Conservation (phyloP, 2,329 filamentous ascomycete species). For the Fusarium stilboides region DNA sequence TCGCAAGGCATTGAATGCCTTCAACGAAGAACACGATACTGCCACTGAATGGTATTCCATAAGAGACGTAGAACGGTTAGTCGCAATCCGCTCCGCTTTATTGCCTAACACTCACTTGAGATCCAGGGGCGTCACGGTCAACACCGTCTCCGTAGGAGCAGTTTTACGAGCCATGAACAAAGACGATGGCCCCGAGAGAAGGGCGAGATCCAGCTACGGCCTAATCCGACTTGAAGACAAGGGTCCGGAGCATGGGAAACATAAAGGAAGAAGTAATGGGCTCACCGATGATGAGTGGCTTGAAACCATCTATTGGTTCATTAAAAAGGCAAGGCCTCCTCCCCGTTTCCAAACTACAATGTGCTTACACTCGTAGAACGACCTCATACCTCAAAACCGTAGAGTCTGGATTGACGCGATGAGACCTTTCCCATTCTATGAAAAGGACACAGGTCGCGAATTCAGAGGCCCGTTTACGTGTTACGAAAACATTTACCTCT, state of each 20-base stretch:
- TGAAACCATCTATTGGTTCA: too few relatives aligned
- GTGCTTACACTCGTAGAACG: too few relatives aligned
- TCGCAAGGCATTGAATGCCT: fast-evolving
- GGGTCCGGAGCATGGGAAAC: not conserved
- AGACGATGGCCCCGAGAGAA: not conserved
- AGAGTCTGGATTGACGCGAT: too few relatives aligned
- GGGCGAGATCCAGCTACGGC: conserved; percentile 5
- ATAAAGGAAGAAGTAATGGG: not conserved
- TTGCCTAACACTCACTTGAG: not conserved
- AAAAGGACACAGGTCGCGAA: too few relatives aligned
- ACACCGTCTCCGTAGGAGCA: conserved; percentile 16
- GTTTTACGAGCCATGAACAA: conserved; percentile 14
- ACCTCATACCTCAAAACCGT: too few relatives aligned
- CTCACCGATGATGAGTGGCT: too few relatives aligned
- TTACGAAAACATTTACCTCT: too few relatives aligned
- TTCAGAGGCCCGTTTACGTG: too few relatives aligned
- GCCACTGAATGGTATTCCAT: not conserved
- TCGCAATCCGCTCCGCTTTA: fast-evolving
- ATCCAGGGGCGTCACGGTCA: not conserved
- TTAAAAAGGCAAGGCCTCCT: too few relatives aligned
- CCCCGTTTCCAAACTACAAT: too few relatives aligned
- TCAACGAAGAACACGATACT: not conserved
- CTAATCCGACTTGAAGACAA: not conserved
- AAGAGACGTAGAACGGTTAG: not conserved
- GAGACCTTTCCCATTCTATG: too few relatives aligned